phyloP scores from a whole-genome alignment of 805 yeast species.

The Nakazawaea ernobii region DNA sequence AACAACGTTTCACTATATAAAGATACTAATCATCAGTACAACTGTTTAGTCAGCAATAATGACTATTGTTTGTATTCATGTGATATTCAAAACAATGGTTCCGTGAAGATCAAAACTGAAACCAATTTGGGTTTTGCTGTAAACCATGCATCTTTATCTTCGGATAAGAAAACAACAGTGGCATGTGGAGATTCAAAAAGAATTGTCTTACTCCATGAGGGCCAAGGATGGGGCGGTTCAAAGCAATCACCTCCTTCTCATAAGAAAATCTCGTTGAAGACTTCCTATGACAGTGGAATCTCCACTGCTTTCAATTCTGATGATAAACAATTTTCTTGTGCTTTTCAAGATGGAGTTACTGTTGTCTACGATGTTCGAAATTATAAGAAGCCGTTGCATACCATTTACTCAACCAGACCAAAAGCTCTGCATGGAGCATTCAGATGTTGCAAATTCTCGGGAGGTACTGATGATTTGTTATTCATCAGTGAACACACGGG shows the following conservation, averaged over 20 bases:
- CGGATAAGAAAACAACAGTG: slow-evolving; percentile 50
- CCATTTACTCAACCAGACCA: slow-evolving; percentile 55
- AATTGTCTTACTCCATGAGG: slow-evolving; percentile 51
- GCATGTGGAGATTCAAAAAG: slow-evolving; percentile 77
- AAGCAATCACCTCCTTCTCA: slow-evolving; percentile 23
- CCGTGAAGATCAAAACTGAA: slow-evolving; percentile 32
- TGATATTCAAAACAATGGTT: slow-evolving; percentile 45
- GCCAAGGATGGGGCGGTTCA: slow-evolving; percentile 22
- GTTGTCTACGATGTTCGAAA: slow-evolving; percentile 73
- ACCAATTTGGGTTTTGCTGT: slow-evolving; percentile 57
- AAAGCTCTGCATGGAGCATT: slow-evolving; percentile 36
- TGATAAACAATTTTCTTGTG: slow-evolving; percentile 67
- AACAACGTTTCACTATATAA: slow-evolving; percentile 63
- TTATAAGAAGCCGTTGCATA: slow-evolving; percentile 43
- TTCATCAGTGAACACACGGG: slow-evolving; percentile 82
- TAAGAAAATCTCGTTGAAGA: slow-evolving; percentile 37
- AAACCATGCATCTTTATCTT: slow-evolving; percentile 68
- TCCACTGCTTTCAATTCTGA: slow-evolving; percentile 76
- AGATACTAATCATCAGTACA: slow-evolving; percentile 36
- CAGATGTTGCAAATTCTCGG: slow-evolving; percentile 44
- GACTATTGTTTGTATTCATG: slow-evolving; percentile 67
- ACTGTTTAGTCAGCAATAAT: slow-evolving; percentile 74
- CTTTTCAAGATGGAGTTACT: slow-evolving; percentile 83
- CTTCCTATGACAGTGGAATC: slow-evolving; percentile 74
- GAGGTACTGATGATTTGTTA: slow-evolving; percentile 69